Conservation (phyloP, 371 early-diverging fungal species). For the Amoeboaphelidium protococcarum region DNA sequence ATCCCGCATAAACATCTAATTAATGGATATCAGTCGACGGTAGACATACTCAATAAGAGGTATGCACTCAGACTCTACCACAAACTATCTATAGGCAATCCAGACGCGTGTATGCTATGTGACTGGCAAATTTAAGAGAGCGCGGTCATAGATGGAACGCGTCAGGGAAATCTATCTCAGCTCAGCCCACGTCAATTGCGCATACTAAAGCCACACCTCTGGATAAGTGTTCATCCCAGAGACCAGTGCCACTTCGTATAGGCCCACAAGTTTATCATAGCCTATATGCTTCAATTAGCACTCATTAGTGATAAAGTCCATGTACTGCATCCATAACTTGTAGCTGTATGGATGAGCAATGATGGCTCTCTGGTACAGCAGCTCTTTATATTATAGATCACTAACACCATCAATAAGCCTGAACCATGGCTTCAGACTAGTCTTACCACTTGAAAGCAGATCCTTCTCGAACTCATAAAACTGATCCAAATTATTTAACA, state of each 20-base stretch:
- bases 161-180: constrained; percentile 45
- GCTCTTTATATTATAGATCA: too few relatives aligned
- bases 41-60: too few relatives aligned
- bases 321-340: constrained; percentile 54
- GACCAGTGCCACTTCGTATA: constrained; percentile 25
- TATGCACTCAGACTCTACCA: constrained; percentile 41
- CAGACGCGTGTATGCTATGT: constrained; percentile 78
- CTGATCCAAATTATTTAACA: too few relatives aligned
- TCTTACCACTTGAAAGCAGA: too few relatives aligned
- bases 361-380: constrained; percentile 65
- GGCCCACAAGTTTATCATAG: constrained; percentile 6
- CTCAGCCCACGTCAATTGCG: constrained; percentile 57
- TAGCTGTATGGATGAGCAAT: constrained; percentile 42
- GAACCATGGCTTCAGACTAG: too few relatives aligned
- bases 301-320: too few relatives aligned
- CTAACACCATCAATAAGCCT: too few relatives aligned
- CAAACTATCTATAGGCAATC: constrained; percentile 57
- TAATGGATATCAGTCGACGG: constrained; percentile 46
- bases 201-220: constrained; percentile 11
- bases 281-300: neutral
- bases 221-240: constrained; percentile 45
- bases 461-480: too few relatives aligned
- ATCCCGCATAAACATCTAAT: constrained; percentile 53
- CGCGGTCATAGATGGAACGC: constrained; percentile 64
- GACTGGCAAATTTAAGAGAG: constrained; percentile 63